Evolutionary conservation across 1,139 yeast species (phyloP).

Genomic region (Protomyces gravidus): DNA sequence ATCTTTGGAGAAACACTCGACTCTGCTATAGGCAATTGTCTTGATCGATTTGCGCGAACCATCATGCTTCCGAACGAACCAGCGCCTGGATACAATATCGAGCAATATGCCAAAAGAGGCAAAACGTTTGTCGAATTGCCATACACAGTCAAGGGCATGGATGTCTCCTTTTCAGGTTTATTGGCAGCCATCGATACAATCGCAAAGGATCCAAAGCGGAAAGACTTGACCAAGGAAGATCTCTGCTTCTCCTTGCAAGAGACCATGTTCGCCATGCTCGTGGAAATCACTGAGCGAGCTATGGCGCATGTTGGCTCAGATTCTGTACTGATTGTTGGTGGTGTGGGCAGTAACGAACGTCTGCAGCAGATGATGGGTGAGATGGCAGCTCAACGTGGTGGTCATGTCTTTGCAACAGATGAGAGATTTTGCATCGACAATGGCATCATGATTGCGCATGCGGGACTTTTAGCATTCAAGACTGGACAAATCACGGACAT

Average conservation of each 20-base stretch:
- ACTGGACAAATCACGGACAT: constrained; percentile 64
- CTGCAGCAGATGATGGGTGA: constrained; percentile 92
- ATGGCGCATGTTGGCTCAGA: constrained; percentile 93
- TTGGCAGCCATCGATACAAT: constrained; percentile 75
- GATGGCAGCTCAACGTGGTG: constrained; percentile 87
- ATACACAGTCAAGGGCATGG: constrained; percentile 98
- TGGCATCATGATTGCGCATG: constrained; percentile 92
- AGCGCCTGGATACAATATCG: constrained; percentile 95
- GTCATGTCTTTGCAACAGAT: constrained; percentile 86
- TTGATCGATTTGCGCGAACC: constrained; percentile 92
- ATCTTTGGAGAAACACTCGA: constrained; percentile 96
- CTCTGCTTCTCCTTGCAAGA: constrained; percentile 91
- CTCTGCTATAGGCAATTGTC: constrained; percentile 94
- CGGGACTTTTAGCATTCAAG: constrained; percentile 81
- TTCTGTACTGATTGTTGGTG: constrained; percentile 93
- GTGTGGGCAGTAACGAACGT: constrained; percentile 91
- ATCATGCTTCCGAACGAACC: constrained; percentile 86
- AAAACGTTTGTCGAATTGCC: constrained; percentile 71
- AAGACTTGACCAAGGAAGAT: constrained; percentile 69
- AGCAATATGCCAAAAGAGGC: constrained; percentile 80
- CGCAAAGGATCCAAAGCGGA: constrained; percentile 56
- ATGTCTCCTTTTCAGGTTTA: constrained; percentile 91
- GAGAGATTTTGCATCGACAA: constrained; percentile 50
- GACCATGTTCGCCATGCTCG: constrained; percentile 88
- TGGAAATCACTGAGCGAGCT: constrained; percentile 95